phyloP scores from a whole-genome alignment of 177 flowering plant genomes.

The Vitis hybrid region DNA sequence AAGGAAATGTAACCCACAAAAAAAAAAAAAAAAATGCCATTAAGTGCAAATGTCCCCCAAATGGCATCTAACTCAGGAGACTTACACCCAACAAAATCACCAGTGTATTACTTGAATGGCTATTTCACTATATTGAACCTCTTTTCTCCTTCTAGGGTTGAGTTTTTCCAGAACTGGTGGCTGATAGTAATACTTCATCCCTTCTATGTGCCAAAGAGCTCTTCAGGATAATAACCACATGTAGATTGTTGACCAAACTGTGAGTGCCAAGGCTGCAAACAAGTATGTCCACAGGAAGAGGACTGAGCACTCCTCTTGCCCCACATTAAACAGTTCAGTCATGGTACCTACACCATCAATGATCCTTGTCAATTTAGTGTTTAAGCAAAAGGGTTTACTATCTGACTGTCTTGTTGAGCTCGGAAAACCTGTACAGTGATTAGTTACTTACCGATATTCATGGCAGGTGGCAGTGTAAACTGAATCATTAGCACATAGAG shows the following conservation, averaged over 20 bases:
- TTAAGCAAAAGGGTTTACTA: not conserved
- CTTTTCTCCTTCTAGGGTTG: no score
- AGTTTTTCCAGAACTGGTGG: no score
- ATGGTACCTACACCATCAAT: conserved; percentile 66
- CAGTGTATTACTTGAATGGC: no score
- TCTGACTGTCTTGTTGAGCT: not conserved
- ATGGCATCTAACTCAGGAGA: no score
- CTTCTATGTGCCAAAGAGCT: not conserved
- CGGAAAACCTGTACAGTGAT: not conserved
- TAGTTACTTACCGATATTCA: conserved; percentile 67
- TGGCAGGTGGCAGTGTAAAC: conserved; percentile 86
- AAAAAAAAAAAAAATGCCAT: no score
- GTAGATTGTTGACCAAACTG: conserved; percentile 75
- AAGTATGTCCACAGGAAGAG: conserved; percentile 82
- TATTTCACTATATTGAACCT: no score
- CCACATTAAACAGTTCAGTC: conserved; percentile 85
- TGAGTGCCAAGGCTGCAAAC: conserved; percentile 73
- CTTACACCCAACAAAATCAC: no score
- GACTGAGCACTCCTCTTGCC: conserved; percentile 93
- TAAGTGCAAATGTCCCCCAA: no score
- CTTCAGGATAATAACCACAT: conserved; percentile 66
- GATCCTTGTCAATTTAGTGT: not conserved
- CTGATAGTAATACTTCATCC: not conserved
- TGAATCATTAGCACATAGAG: conserved; percentile 78
- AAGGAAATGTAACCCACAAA: no score